Evolutionary conservation across 371 early-diverging fungal genomes (phyloP).

Genomic region (Sanchytrium tribonematis): DNA sequence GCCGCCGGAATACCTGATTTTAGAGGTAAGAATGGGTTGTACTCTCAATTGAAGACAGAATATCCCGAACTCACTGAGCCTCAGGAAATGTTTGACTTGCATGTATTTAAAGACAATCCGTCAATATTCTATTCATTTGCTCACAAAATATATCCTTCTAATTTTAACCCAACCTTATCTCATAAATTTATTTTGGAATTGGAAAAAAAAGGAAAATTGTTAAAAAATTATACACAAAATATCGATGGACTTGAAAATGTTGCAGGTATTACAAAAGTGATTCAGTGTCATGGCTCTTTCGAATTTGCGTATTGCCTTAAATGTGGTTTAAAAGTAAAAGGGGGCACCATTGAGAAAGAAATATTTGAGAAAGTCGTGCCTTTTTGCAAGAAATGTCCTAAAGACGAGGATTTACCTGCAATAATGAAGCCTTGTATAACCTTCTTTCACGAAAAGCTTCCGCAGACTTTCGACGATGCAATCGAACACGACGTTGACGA

Average conservation of each 20-base stretch:
- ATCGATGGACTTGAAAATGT: constrained; percentile 85
- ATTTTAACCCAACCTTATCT: constrained; percentile 63
- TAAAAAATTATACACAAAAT: constrained; percentile 91
- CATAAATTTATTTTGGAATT: constrained; percentile 70
- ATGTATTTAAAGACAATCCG: constrained; percentile 40
- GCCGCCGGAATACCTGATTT: constrained; percentile 96
- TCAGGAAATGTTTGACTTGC: constrained; percentile 55
- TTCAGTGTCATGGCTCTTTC: constrained; percentile 79
- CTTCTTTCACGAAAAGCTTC: constrained; percentile 74
- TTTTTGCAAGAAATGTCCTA: constrained; percentile 7
- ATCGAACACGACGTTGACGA: constrained; percentile 35
- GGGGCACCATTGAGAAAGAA: constrained; percentile 39
- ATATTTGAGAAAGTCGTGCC: constrained; percentile 26
- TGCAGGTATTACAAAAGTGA: constrained; percentile 49
- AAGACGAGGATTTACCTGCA: constrained; percentile 5
- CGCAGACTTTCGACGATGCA: constrained; percentile 36
- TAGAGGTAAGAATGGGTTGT: constrained; percentile 83
- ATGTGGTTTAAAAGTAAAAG: constrained; percentile 43
- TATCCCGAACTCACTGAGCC: constrained; percentile 35
- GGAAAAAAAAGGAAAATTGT: constrained; percentile 43
- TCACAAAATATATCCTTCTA: constrained; percentile 55
- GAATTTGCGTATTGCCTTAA: constrained; percentile 64
- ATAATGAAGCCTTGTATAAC: constrained; percentile 55
- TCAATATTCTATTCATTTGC: constrained; percentile 80
- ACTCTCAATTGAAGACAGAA: constrained; percentile 22